Percentiles rank a stretch among this genome's conserved stretches.
These are phyloP conservation scores for Venustampulla echinocandica DNA, from an alignment of 495 filamentous ascomycete genomes.

Conservation along the genomic window DNA sequence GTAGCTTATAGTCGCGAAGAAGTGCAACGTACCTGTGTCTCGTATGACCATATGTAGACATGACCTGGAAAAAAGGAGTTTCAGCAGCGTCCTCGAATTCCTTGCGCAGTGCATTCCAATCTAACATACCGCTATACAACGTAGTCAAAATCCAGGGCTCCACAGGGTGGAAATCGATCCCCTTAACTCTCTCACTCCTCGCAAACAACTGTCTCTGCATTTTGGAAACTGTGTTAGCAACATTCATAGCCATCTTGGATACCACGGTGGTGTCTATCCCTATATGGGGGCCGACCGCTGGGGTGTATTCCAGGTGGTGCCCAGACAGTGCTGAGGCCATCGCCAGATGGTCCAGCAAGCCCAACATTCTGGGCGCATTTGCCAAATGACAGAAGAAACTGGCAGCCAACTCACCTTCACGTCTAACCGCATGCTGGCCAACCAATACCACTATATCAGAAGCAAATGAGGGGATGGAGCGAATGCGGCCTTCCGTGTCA, in stretches of 20 bases:
- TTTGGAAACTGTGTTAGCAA: constrained; percentile 16
- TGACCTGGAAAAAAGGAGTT: constrained; percentile 49
- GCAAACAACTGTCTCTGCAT: constrained; percentile 71
- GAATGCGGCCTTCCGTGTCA: constrained; percentile 14
- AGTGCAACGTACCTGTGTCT: constrained; percentile 59
- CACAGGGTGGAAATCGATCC: constrained; percentile 93
- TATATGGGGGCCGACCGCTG: constrained; percentile 7
- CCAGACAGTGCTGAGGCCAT: neutral
- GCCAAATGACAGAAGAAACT: too few species aligned
- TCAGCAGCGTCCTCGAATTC: constrained; percentile 16
- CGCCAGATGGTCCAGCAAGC: neutral
- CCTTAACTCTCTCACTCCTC: constrained; percentile 86
- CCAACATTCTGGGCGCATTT: constrained; percentile 2
- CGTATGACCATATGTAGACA: constrained; percentile 99
- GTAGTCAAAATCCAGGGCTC: constrained; percentile 98
- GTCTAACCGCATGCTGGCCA: constrained; percentile 75
- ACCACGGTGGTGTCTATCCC: constrained; percentile 13
- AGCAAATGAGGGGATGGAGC: constrained; percentile 7
- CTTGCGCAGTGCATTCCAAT: neutral
- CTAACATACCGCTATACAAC: constrained; percentile 79
- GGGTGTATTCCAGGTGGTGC: constrained; percentile 5
- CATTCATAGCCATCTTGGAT: constrained; percentile 16
- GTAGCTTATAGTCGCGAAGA: neutral
- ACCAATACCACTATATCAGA: constrained; percentile 8
- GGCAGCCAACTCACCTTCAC: constrained; percentile 86